phyloP scores from a whole-genome alignment of 306 rosid species.

The Ochetophila trinervis region DNA sequence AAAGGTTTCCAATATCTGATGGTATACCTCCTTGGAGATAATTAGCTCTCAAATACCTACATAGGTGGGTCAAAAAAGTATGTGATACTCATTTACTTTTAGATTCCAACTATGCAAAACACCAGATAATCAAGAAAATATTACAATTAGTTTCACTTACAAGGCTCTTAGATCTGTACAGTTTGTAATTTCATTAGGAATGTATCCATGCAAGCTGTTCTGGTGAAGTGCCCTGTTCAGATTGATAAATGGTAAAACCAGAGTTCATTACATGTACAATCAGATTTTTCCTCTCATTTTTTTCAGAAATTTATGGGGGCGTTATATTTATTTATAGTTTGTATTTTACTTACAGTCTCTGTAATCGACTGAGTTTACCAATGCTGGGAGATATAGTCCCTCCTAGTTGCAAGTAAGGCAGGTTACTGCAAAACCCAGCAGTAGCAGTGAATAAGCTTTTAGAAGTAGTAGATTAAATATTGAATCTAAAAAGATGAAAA shows the following conservation, averaged over 20 bases:
- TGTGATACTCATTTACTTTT: neutral
- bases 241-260: slow-evolving; percentile 2
- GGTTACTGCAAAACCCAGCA: slow-evolving; percentile 54
- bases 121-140: neutral
- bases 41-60: slow-evolving; percentile 91
- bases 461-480: slow-evolving; percentile 12
- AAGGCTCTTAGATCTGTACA: slow-evolving; percentile 89
- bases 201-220: slow-evolving; percentile 85
- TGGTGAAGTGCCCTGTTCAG: slow-evolving; percentile 87
- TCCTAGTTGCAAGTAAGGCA: slow-evolving; percentile 85
- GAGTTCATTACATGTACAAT: neutral
- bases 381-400: slow-evolving; percentile 88
- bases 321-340: neutral
- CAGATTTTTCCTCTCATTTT: too few species aligned
- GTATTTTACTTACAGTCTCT: slow-evolving; percentile 69
- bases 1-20: slow-evolving; percentile 78
- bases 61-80: neutral
- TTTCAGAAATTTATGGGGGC: neutral
- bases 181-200: slow-evolving; percentile 77
- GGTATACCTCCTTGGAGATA: slow-evolving; percentile 94
- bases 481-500: neutral
- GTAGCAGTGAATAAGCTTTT: slow-evolving; percentile 6
- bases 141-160: slow-evolving; percentile 49
- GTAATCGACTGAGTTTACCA: slow-evolving; percentile 84
- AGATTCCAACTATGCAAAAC: neutral